Evolutionary conservation across 108 stramenopile genomes (phyloP), one percentile per base, ranked within the genome.

Genomic region (Aurantiochytrium sp.): DNA sequence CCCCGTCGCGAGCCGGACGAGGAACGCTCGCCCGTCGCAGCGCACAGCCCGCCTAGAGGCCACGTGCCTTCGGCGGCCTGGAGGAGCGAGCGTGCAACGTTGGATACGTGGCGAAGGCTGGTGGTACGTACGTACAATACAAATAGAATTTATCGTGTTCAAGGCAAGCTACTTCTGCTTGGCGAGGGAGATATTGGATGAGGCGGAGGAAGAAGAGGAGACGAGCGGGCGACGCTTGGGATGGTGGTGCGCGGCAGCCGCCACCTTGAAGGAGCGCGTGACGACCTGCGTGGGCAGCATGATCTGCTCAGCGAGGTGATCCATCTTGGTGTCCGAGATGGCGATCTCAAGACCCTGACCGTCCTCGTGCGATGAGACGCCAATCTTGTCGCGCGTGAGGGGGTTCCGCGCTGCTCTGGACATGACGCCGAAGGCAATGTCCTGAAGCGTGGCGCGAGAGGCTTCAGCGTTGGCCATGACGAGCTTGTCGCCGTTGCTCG

Each of bases 401-500:
- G 69, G 69, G 22, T 81, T 45, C 12, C 24, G n/a, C 37, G 41
- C n/a, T 37, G 69, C 69, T 22, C 22, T 81, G n/a, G 69, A 39
- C 69, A 81, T 81, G 42, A 81, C 24, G 24, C 69, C 69, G 0
- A 81, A 81, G 36, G 69, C 37, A 81, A 81, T 81, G 22, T 81
- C 41, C 42, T 81, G 69, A 15, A 81, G 42, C 10, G 42, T 45
- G 4, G 41, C 41, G 4, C 69, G 37, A 4, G 69, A 39, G 42
- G 19, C 22, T 22, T 81, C 69, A 22, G 55, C 55, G 17, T n/a
- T 59, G 5, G 55, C 55, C 27, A 59, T 27, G 32, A 59, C 55
- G 10, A 59, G 32, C 8, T 4, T 59, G 17, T 59, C 55, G 32
- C 17, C 55, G 8, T 59, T 32, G 32, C 32, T 59, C 27, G 69